These are phyloP conservation scores for Rhynchospora pubera DNA, from an alignment of 176 grass and related monocot genomes.

Conservation along the genomic window DNA sequence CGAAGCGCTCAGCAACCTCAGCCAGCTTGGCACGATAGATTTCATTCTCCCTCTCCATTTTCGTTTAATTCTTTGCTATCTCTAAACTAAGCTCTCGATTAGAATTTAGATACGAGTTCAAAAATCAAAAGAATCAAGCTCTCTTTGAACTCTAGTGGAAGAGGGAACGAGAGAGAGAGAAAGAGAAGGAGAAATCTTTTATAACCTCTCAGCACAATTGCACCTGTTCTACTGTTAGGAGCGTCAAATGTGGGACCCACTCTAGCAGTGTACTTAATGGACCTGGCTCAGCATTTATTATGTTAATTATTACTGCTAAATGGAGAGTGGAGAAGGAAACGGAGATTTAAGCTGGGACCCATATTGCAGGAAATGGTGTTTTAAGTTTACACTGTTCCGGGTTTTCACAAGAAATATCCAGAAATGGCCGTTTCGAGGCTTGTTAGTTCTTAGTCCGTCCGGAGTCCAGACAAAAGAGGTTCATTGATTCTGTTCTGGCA, in stretches of 20 bases:
- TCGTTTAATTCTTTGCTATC: background rate
- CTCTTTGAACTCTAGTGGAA: background rate
- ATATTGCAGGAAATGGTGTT: background rate
- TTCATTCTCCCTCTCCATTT: constrained; percentile 29
- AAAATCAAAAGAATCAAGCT: background rate
- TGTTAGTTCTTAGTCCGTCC: background rate
- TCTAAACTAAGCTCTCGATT: background rate
- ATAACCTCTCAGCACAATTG: background rate
- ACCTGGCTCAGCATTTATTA: background rate
- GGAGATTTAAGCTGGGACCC: background rate
- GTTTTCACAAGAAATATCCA: no score
- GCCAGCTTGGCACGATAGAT: constrained; percentile 32
- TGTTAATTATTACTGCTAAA: background rate
- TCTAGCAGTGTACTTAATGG: background rate
- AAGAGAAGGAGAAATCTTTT: background rate
- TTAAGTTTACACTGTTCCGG: background rate
- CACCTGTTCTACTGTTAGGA: background rate
- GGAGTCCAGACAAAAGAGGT: background rate
- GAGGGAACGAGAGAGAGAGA: background rate
- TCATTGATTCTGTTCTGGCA: background rate
- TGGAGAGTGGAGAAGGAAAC: background rate
- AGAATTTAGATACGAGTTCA: background rate
- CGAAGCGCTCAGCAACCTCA: constrained; percentile 34
- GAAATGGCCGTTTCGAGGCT: background rate
- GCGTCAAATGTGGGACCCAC: background rate